Evolutionary conservation across 2,329 filamentous ascomycete genomes (phyloP), one percentile per base, ranked within the genome.

Genomic region (Xylaria digitata): DNA sequence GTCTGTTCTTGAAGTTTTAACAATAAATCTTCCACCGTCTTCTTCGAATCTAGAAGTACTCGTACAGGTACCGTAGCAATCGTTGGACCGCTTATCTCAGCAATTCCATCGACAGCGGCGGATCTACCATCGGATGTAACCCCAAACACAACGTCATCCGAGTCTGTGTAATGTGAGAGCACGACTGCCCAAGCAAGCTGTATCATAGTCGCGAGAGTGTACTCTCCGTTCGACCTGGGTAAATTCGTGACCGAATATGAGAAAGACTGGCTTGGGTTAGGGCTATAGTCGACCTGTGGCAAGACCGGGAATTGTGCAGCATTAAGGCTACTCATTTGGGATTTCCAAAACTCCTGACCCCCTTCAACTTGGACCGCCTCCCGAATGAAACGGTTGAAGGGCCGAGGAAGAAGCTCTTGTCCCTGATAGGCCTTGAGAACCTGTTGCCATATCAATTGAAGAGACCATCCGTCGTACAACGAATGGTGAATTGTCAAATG

Each of bases 161-260:
- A 49, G 30, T 54, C 61, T 3, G 66, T 61, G 42, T 65, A 65
- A 34, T 49, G 50, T 15, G 66, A 61, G 6, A 58, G 30, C 2
- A 68, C 32, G 1, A 68, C 8, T 17, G 61, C 66, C 66, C 61
- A 68, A 7, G 66, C 56, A 40, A 62, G 17, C 21, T 62, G 57
- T 34, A 68, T 37, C 52, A 65, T 61, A 40, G 19, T n/a, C 42
- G 66, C 53, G 21, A 68, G 37, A 6, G 61, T 65, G 11, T 60
- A 26, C n/a, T 65, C 45, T 23, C 49, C 50, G 17, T 58, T 58
- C 4, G 15, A 53, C 6, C 11, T 9, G 7, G 54, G 37, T 34
- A 48, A 23, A 6, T 46, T 32, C 32, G 43, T 17, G 34, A 63
- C 17, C n/a, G 21, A 46, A 37, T 62, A 49, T 15, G 1, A 21